Evolutionary conservation across 306 rosid species (phyloP).

Genomic region (Rosa rugosa): DNA sequence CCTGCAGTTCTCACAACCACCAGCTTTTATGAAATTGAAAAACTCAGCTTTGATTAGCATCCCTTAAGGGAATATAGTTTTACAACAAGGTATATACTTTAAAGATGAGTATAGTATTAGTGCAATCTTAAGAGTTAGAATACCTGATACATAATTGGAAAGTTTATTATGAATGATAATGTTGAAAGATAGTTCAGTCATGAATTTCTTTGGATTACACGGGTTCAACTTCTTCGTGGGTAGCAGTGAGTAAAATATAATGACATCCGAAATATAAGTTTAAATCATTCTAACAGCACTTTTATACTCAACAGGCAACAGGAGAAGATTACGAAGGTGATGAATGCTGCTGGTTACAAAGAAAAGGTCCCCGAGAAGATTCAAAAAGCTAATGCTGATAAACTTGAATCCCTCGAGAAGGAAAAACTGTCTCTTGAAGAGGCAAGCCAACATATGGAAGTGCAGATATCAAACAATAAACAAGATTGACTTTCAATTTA

Average conservation of each 20-base stretch:
- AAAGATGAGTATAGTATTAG: background rate
- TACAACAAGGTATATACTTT: background rate
- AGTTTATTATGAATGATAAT: background rate
- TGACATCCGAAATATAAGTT: background rate
- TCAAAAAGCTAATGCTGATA: constrained; percentile 53
- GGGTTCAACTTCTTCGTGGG: background rate
- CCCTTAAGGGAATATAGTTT: background rate
- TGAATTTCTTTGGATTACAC: background rate
- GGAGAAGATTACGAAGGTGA: constrained; percentile 59
- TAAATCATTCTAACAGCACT: background rate
- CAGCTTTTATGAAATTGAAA: background rate
- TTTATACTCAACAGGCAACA: constrained; percentile 40
- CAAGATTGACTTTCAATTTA: background rate
- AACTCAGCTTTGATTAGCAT: background rate
- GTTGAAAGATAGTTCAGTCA: background rate
- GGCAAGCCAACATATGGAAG: constrained; percentile 50
- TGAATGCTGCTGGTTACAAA: constrained; percentile 65
- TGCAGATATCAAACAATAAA: constrained; percentile 21
- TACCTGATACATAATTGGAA: background rate
- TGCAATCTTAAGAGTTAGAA: background rate
- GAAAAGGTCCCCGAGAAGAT: constrained; percentile 62
- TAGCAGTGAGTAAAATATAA: background rate
- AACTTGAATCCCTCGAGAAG: constrained; percentile 62
- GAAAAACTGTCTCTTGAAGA: constrained; percentile 63
- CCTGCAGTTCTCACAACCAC: background rate